A percentile compares a stretch with the other conserved stretches of the same genome.
These are phyloP conservation scores for Strigomonas culicis DNA, from an alignment of 208 protist species.

Conservation along the genomic window DNA sequence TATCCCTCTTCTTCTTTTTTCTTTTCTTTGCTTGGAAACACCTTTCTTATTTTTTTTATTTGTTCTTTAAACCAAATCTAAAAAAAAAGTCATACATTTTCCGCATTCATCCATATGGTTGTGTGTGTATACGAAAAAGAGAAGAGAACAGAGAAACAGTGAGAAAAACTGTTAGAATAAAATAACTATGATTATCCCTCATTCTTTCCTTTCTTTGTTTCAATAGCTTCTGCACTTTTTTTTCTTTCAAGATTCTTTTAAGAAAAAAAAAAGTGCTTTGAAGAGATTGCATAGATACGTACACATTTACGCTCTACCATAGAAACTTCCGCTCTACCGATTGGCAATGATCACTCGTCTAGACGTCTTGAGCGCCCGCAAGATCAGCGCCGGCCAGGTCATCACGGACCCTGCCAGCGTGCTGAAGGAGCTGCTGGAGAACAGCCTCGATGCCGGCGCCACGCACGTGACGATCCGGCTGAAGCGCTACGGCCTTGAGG, in stretches of 20 bases:
- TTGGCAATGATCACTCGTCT: conserved; percentile 63
- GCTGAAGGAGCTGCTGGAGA: conserved; percentile 88
- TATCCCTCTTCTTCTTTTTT: not conserved
- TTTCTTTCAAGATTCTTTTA: not conserved
- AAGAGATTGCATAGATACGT: not conserved
- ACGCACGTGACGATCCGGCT: conserved; percentile 53
- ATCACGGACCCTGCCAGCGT: conserved; percentile 80
- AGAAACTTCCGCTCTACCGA: no score
- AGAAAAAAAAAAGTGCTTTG: not conserved
- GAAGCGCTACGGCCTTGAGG: conserved; percentile 57
- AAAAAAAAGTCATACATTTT: conserved; percentile 1
- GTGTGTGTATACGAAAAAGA: no score
- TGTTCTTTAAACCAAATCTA: conserved; percentile 18
- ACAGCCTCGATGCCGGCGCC: conserved; percentile 79
- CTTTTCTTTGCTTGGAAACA: not conserved
- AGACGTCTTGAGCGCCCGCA: conserved; percentile 62
- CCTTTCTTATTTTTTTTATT: conserved; percentile 1
- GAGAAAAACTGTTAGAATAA: no score
- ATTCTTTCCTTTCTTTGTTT: no score
- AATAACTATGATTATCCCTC: no score
- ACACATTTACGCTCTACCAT: not conserved
- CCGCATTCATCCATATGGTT: no score
- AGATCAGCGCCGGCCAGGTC: conserved; percentile 79
- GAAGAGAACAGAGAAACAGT: no score
- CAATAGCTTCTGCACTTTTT: not conserved